Conservation (phyloP, 192 early-diverging fungal species). For the Backusella sp. region DNA sequence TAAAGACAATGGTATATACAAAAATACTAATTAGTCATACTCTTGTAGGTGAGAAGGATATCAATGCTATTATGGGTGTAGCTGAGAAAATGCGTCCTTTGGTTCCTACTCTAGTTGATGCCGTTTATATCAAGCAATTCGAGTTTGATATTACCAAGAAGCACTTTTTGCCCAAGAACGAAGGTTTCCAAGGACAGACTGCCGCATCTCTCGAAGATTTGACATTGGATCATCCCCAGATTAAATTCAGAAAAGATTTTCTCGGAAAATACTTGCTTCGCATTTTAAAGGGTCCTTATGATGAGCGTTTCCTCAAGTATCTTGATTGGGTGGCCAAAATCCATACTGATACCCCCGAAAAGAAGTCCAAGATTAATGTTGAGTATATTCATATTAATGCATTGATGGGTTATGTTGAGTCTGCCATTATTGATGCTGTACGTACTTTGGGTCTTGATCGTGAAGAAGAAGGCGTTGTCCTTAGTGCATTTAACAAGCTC, state of each 20-base stretch:
- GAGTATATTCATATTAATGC: conserved; percentile 83
- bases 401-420: conserved; percentile 66
- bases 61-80: conserved; percentile 65
- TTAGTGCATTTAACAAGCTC: conserved; percentile 74
- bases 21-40: conserved; percentile 38
- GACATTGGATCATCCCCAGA: conserved; percentile 57
- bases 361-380: conserved; percentile 76
- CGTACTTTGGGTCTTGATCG: conserved; percentile 51
- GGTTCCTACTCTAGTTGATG: conserved; percentile 73
- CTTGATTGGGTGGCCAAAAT: conserved; percentile 80
- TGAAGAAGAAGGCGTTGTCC: conserved; percentile 48
- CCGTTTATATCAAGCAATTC: conserved; percentile 72
- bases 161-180: conserved; percentile 62
- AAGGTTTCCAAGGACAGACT: conserved; percentile 51
- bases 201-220: conserved; percentile 43
- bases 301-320: conserved; percentile 63
- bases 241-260: conserved; percentile 79
- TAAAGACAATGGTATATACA: background rate
- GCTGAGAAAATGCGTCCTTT: conserved; percentile 62
- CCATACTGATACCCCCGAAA: conserved; percentile 71
- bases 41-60: conserved; percentile 46
- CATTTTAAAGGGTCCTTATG: conserved; percentile 49
- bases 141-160: conserved; percentile 74
- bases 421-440: conserved; percentile 52
- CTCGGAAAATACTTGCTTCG: conserved; percentile 68